Conservation (phyloP, 2,329 filamentous ascomycete genomes). For the Pestalotiopsis sp. region DNA sequence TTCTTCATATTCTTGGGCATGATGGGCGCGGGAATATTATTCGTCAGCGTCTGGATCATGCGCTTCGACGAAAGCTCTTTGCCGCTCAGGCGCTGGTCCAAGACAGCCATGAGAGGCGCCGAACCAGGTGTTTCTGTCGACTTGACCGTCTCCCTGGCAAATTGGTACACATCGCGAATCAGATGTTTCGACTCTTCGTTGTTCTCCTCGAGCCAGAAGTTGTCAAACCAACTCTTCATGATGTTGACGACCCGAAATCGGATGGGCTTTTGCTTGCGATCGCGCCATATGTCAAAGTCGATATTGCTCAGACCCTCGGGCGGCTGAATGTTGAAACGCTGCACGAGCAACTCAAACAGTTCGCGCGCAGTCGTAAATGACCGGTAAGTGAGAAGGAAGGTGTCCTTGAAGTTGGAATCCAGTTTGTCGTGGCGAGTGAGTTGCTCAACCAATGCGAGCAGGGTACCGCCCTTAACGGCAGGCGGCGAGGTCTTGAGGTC, state of each 20-base stretch:
- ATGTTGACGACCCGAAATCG: slow-evolving; percentile 97
- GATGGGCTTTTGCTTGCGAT: slow-evolving; percentile 94
- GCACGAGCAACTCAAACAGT: slow-evolving; percentile 89
- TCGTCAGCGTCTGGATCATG: slow-evolving; percentile 83
- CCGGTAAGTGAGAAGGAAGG: slow-evolving; percentile 93
- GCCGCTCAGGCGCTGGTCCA: slow-evolving; percentile 86
- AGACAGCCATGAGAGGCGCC: slow-evolving; percentile 77
- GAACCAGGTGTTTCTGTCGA: slow-evolving; percentile 92
- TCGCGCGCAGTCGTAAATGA: slow-evolving; percentile 92
- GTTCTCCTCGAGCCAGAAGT: slow-evolving; percentile 97
- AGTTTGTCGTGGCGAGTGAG: slow-evolving; percentile 94
- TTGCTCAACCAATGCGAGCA: slow-evolving; percentile 89
- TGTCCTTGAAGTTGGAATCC: slow-evolving; percentile 95
- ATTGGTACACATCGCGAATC: slow-evolving; percentile 85
- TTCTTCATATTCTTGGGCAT: slow-evolving; percentile 99
- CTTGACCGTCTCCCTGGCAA: slow-evolving; percentile 89
- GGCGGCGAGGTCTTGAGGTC: slow-evolving; percentile 79
- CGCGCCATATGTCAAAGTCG: slow-evolving; percentile 86
- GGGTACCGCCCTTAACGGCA: slow-evolving; percentile 83
- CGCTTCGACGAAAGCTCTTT: slow-evolving; percentile 86
- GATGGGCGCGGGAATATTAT: slow-evolving; percentile 83
- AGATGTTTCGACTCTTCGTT: slow-evolving; percentile 82
- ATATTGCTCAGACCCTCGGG: slow-evolving; percentile 75
- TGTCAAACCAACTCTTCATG: slow-evolving; percentile 97
- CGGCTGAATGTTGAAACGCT: slow-evolving; percentile 90